A percentile compares a stretch with the other conserved stretches of the same genome.
Conservation (phyloP, 2,329 filamentous ascomycete species). For the Penicillium sp. region DNA sequence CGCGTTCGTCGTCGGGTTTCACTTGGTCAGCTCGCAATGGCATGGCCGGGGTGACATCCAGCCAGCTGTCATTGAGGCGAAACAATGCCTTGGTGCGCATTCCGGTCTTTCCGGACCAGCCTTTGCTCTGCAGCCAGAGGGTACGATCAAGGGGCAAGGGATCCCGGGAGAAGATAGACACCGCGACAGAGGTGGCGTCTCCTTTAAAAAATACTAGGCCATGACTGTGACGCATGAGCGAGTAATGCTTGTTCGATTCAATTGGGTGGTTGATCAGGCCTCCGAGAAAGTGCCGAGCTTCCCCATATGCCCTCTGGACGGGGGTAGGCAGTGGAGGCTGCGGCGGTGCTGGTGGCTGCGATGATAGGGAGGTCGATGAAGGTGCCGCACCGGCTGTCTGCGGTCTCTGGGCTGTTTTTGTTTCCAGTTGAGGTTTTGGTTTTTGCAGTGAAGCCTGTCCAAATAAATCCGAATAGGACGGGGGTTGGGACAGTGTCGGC, state of each 20-base stretch:
- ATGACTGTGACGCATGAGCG: constrained; percentile 68
- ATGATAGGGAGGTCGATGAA: constrained; percentile 6
- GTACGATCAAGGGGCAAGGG: constrained; percentile 62
- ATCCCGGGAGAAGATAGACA: constrained; percentile 66
- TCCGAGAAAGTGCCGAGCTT: constrained; percentile 68
- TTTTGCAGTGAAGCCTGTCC: constrained; percentile 8
- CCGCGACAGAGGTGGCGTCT: constrained; percentile 63
- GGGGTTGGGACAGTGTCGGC: constrained; percentile 13
- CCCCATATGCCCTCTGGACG: constrained; percentile 46
- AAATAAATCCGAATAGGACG: constrained; percentile 27
- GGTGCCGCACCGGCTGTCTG: constrained; percentile 15
- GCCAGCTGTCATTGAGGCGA: constrained; percentile 63
- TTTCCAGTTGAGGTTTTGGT: background rate
- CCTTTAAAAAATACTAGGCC: constrained; percentile 70
- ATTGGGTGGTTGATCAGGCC: constrained; percentile 66
- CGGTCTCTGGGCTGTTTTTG: constrained; percentile 13
- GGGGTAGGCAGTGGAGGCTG: constrained; percentile 18
- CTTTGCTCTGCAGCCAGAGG: constrained; percentile 70
- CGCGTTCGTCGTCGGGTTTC: constrained; percentile 62
- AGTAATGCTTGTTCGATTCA: constrained; percentile 68
- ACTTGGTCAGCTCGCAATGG: constrained; percentile 56
- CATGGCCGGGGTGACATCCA: constrained; percentile 67
- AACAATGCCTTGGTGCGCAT: constrained; percentile 69
- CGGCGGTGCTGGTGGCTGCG: background rate
- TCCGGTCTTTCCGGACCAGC: constrained; percentile 69